Percentiles rank a stretch among this genome's conserved stretches.
Evolutionary conservation across 805 yeast species (phyloP).

Genomic region (Kodamaea laetipori): DNA sequence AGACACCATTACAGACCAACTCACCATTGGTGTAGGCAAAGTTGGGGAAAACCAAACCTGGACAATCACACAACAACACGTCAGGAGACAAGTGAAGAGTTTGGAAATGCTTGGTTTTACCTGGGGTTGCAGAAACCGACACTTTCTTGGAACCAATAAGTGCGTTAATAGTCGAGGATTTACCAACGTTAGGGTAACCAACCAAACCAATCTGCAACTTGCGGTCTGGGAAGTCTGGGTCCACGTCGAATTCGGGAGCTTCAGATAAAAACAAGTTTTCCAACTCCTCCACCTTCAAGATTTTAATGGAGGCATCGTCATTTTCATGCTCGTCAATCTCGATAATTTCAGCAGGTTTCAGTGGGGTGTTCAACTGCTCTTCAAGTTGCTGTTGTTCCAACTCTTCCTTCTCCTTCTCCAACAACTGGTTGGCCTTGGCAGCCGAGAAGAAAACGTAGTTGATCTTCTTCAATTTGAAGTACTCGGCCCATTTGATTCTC

Average conservation of each 20-base stretch:
- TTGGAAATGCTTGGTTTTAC: conserved; percentile 98
- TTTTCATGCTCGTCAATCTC: conserved; percentile 26
- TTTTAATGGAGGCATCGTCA: conserved; percentile 49
- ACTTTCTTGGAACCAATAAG: conserved; percentile 95
- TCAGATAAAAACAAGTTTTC: conserved; percentile 74
- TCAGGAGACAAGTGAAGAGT: conserved; percentile 83
- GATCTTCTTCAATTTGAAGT: conserved; percentile 68
- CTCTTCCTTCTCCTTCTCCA: conserved; percentile 62
- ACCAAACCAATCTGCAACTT: conserved; percentile 89
- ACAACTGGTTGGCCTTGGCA: conserved; percentile 71
- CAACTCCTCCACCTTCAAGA: conserved; percentile 79
- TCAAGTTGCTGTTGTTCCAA: conserved; percentile 22
- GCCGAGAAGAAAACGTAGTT: conserved; percentile 93
- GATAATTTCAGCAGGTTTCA: conserved; percentile 7
- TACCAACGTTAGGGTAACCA: conserved; percentile 94
- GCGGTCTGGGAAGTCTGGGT: conserved; percentile 57
- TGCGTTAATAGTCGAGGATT: conserved; percentile 97
- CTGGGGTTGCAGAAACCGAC: conserved; percentile 98
- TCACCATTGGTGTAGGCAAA: conserved; percentile 97
- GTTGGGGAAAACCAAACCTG: conserved; percentile 97
- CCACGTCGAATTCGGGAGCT: conserved; percentile 69
- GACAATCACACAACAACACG: conserved; percentile 94
- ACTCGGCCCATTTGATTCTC: conserved; percentile 83
- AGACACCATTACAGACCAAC: conserved; percentile 95
- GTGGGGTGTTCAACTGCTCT: neutral